These are phyloP conservation scores for Neoarthrinium moseri DNA, from an alignment of 2,329 filamentous ascomycete species.

Conservation along the genomic window DNA sequence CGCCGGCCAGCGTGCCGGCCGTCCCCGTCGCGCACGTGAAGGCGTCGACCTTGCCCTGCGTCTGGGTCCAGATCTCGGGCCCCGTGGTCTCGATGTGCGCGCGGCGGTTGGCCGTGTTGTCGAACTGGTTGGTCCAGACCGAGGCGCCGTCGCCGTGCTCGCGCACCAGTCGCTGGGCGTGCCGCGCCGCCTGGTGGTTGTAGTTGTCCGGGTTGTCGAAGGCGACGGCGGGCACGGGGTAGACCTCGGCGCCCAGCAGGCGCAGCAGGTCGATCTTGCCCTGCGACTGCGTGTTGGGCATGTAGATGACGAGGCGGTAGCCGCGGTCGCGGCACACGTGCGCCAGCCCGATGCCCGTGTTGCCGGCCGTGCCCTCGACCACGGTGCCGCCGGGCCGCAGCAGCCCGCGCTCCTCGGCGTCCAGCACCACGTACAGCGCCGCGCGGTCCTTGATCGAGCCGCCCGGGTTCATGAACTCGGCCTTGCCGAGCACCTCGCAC, in stretches of 20 bases:
- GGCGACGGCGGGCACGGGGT: constrained; percentile 91
- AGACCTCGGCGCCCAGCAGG: constrained; percentile 89
- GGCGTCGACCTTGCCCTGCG: constrained; percentile 78
- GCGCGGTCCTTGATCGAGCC: constrained; percentile 96
- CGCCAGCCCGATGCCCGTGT: constrained; percentile 95
- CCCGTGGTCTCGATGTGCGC: constrained; percentile 97
- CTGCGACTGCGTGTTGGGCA: constrained; percentile 98
- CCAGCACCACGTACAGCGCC: constrained; percentile 87
- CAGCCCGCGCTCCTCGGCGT: constrained; percentile 86
- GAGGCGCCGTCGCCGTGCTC: constrained; percentile 42
- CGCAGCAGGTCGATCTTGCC: constrained; percentile 94
- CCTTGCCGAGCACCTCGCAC: constrained; percentile 92
- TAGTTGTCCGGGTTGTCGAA: constrained; percentile 97
- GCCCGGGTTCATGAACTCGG: constrained; percentile 98
- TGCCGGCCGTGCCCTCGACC: constrained; percentile 94
- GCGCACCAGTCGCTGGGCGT: constrained; percentile 82
- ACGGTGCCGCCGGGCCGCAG: constrained; percentile 87
- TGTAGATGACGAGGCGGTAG: constrained; percentile 97
- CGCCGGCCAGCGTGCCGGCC: constrained; percentile 84
- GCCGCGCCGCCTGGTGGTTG: constrained; percentile 90
- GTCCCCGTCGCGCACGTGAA: constrained; percentile 97
- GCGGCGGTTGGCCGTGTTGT: constrained; percentile 89
- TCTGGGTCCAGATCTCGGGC: constrained; percentile 96
- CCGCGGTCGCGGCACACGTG: constrained; percentile 92
- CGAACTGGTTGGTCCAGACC: constrained; percentile 99